Base-by-base conservation (phyloP, 768 basidiomycete species). In the Clitopilus hobsonii region DNA sequence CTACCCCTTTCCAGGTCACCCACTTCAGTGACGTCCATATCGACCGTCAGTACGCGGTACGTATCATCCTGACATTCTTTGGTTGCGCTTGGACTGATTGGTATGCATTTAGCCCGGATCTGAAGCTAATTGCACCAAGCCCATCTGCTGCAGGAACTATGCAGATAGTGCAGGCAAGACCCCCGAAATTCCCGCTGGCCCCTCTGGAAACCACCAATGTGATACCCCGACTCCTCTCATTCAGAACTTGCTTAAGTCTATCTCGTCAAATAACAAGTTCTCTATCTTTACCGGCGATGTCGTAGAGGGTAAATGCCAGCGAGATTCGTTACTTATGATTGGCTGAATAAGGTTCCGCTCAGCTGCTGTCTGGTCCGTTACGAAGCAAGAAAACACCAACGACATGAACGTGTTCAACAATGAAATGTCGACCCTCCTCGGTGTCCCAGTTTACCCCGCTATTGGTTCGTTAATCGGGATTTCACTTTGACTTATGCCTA, bases 11-110 rank as follows among this genome's bases (percentile, higher is more conserved):
- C 62, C 74, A 81, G 58, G 80, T 85, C 6, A 76, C 77, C 0
- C 85, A 86, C 61, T 77, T 86, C 63, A 82, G 80, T 60, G 85
- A 85, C 61, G 78, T 79, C 4, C 85, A 86, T 59, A 79, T 86
- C 29, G 85, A 85, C 60, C 69, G 82, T 26, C 60, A 73, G 6
- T 85, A 85, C 60, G 67, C 71, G 20, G 82, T 83, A 58, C 53
- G 76, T 36, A 11, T 36, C 49, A 3, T 14, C 20, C 26, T 26
- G 5, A 13, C 8, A 6, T 27, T 14, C 28, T 18, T 52, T n/a
- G n/a, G 29, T 27, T 36, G 20, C 38, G 6, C 29, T 14, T 6
- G 14, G 7, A 30, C 32, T 36, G 8, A 36, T n/a, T 11, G 23
- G 38, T 22, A n/a, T 30, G 22, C 11, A 32, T 27, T 16, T 55